phyloP scores from a whole-genome alignment of 1,284 basidiomycete species.

The Cryptococcus hybrid region DNA sequence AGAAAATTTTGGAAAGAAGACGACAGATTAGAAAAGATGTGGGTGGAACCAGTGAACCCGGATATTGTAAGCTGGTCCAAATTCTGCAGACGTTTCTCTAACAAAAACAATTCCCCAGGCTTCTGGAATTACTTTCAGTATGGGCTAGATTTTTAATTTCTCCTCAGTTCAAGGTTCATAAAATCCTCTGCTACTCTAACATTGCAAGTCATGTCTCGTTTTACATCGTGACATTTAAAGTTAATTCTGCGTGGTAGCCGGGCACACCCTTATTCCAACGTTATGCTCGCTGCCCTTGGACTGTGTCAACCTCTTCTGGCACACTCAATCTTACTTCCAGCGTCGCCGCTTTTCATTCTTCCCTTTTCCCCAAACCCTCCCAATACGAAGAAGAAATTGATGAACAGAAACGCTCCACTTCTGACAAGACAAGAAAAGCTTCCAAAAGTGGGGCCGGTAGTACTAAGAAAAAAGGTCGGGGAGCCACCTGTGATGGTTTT shows the following conservation, averaged over 20 bases:
- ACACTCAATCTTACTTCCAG: conserved; percentile 25
- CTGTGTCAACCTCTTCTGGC: conserved; percentile 52
- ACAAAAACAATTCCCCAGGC: conserved; percentile 41
- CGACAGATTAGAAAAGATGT: conserved; percentile 62
- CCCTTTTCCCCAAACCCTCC: neutral
- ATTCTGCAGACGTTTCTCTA: neutral
- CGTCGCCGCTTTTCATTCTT: conserved; percentile 22
- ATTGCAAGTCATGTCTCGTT: conserved; percentile 58
- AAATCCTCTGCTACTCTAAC: conserved; percentile 81
- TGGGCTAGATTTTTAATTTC: conserved; percentile 80
- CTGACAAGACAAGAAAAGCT: neutral
- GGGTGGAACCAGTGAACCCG: conserved; percentile 19
- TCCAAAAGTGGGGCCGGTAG: neutral
- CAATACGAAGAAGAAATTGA: neutral
- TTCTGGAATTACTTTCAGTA: conserved; percentile 92
- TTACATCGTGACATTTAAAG: neutral
- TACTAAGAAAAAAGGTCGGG: conserved; percentile 33
- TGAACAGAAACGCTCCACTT: conserved; percentile 2
- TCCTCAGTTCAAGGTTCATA: conserved; percentile 62
- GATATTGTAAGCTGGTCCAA: conserved; percentile 4
- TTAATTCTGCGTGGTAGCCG: conserved; percentile 57
- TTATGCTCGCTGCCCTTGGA: conserved; percentile 86
- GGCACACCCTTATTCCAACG: conserved; percentile 82
- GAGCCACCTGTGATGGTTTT: conserved; percentile 72
- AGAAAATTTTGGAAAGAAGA: conserved; percentile 81